Percentiles rank a stretch among this genome's conserved stretches.
These are phyloP conservation scores for Boletus barrowsii DNA, from an alignment of 768 basidiomycete species.

Conservation along the genomic window DNA sequence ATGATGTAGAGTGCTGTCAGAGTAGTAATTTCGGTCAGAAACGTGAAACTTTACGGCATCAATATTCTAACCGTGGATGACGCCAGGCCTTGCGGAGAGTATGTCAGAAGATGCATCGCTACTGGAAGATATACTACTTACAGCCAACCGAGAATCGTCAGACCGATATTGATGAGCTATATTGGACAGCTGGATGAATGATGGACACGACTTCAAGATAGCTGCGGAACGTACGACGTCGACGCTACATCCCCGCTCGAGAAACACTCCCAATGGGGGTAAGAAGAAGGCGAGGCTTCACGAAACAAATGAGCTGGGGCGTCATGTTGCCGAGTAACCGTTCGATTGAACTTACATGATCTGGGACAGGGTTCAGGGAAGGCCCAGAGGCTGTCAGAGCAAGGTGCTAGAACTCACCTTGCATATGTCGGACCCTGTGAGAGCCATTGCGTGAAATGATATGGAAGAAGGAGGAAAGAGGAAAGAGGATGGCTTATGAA, in stretches of 20 bases:
- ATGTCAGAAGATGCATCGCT: slow-evolving; percentile 6
- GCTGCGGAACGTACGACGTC: slow-evolving; percentile 56
- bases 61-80: slow-evolving; percentile 56
- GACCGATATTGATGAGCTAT: slow-evolving; percentile 67
- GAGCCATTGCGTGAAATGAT: slow-evolving; percentile 48
- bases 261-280: slow-evolving; percentile 84
- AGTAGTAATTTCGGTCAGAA: slow-evolving; percentile 12
- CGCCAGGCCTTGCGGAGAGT: slow-evolving; percentile 55
- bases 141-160: slow-evolving; percentile 80
- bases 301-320: slow-evolving; percentile 11
- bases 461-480: not conserved
- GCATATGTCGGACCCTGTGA: slow-evolving; percentile 73
- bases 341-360: slow-evolving; percentile 38
- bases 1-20: slow-evolving; percentile 74
- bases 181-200: slow-evolving; percentile 14
- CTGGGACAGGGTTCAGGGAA: slow-evolving; percentile 25
- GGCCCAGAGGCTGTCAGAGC: not conserved
- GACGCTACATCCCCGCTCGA: slow-evolving; percentile 79
- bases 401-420: slow-evolving; percentile 46
- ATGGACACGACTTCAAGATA: not conserved
- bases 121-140: slow-evolving; percentile 35
- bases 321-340: not conserved
- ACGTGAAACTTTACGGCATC: not conserved
- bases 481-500: not conserved
- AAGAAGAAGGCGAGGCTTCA: slow-evolving; percentile 64